Evolutionary conservation across 176 grass and related monocot genomes (phyloP).

Genomic region (Eleusine indica): DNA sequence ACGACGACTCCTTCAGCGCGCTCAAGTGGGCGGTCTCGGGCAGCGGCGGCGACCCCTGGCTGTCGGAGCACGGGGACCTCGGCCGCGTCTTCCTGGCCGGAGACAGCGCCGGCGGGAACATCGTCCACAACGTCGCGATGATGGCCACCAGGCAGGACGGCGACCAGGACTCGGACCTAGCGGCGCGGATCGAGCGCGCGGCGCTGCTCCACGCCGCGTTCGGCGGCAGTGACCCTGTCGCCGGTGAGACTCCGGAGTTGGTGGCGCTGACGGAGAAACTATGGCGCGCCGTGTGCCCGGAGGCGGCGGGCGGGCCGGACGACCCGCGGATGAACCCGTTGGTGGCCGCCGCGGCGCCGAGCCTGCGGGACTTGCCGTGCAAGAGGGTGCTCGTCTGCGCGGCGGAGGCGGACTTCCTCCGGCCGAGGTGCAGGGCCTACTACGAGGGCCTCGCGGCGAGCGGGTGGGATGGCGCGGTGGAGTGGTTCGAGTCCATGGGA

Average conservation of each 20-base stretch:
- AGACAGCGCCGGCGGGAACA: conserved; percentile 27
- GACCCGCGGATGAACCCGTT: conserved; percentile 46
- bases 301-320: conserved; percentile 13
- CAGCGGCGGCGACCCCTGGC: not conserved
- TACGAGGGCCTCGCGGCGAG: conserved; percentile 34
- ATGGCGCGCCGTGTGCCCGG: conserved; percentile 33
- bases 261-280: not conserved
- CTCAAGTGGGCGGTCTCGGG: conserved; percentile 42
- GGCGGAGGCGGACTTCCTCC: conserved; percentile 24
- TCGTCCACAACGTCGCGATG: conserved; percentile 50
- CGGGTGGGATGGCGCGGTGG: conserved; percentile 31
- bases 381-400: conserved; percentile 16
- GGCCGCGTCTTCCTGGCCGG: conserved; percentile 30
- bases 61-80: conserved; percentile 23
- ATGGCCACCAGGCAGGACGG: not conserved
- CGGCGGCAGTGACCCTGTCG: conserved; percentile 20
- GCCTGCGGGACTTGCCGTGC: conserved; percentile 13
- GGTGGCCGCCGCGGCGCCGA: not conserved
- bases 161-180: not conserved
- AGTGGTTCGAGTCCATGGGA: conserved; percentile 50
- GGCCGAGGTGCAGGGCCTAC: conserved; percentile 29
- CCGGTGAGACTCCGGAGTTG: not conserved
- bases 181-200: not conserved
- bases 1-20: conserved; percentile 50
- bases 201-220: conserved; percentile 10